phyloP scores from a whole-genome alignment of 192 early-diverging fungal species.

The Entomortierella lignicola region DNA sequence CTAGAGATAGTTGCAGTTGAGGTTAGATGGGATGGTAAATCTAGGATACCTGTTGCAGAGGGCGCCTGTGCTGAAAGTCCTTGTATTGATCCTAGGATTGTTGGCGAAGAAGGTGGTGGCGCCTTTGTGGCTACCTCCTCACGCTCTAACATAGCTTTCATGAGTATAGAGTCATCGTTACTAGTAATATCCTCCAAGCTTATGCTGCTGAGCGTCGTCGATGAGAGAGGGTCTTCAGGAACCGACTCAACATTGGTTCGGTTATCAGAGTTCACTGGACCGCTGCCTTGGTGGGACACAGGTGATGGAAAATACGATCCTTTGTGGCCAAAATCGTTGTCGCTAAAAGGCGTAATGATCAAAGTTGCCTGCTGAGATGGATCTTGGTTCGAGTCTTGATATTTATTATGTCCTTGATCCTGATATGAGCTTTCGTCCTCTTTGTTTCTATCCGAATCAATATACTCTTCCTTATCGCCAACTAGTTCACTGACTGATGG shows the following conservation, averaged over 20 bases:
- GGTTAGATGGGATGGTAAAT: constrained; percentile 11
- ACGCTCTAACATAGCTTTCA: constrained; percentile 36
- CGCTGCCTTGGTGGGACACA: background rate
- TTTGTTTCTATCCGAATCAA: background rate
- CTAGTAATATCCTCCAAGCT: constrained; percentile 3
- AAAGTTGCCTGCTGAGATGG: constrained; percentile 7
- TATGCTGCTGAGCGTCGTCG: background rate
- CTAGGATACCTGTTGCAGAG: background rate
- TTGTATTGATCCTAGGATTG: background rate
- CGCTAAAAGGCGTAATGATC: constrained; percentile 17
- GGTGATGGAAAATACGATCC: background rate
- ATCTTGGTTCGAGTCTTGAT: background rate
- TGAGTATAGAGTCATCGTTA: constrained; percentile 20
- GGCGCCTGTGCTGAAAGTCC: background rate
- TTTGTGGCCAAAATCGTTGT: background rate
- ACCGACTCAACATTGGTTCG: background rate
- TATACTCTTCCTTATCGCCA: constrained; percentile 20
- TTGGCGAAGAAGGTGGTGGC: background rate
- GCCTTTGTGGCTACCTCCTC: constrained; percentile 21
- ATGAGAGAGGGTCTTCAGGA: background rate
- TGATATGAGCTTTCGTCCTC: background rate
- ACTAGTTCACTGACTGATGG: no score
- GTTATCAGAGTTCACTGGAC: background rate
- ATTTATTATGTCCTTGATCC: background rate
- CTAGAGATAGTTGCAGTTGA: constrained; percentile 12